Percentiles rank a stretch among this genome's conserved stretches.
Evolutionary conservation across 441 rosid genomes (phyloP).

Genomic region (Corymbia calophylla): DNA sequence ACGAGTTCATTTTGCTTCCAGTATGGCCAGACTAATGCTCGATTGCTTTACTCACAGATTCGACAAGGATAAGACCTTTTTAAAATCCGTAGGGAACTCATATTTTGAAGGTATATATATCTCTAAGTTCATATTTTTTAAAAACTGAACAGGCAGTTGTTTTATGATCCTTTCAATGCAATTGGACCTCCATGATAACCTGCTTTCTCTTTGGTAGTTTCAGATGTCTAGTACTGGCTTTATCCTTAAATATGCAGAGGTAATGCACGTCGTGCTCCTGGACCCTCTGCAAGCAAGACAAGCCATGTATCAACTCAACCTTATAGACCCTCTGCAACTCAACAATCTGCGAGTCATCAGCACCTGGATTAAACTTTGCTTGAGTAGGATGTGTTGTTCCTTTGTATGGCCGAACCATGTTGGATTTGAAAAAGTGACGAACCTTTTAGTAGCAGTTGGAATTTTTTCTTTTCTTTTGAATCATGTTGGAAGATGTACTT

Average conservation of each 20-base stretch:
- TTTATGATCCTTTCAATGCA: neutral
- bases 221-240: neutral
- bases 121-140: too few species aligned
- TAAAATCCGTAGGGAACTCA: too few species aligned
- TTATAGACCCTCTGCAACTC: neutral
- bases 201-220: neutral
- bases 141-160: neutral
- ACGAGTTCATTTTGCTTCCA: neutral
- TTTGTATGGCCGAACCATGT: neutral
- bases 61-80: neutral
- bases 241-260: neutral
- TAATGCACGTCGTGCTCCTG: neutral
- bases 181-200: neutral
- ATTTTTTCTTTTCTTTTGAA: too few species aligned
- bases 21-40: neutral
- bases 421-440: neutral
- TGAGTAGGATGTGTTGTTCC: neutral
- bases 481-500: neutral
- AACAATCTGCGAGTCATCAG: neutral
- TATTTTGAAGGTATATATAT: too few species aligned
- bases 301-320: neutral
- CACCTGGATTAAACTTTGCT: neutral
- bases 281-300: neutral
- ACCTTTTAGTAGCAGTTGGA: neutral
- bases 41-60: neutral